Conservation (phyloP, 2,329 filamentous ascomycete species). For the Colletotrichum sp. region DNA sequence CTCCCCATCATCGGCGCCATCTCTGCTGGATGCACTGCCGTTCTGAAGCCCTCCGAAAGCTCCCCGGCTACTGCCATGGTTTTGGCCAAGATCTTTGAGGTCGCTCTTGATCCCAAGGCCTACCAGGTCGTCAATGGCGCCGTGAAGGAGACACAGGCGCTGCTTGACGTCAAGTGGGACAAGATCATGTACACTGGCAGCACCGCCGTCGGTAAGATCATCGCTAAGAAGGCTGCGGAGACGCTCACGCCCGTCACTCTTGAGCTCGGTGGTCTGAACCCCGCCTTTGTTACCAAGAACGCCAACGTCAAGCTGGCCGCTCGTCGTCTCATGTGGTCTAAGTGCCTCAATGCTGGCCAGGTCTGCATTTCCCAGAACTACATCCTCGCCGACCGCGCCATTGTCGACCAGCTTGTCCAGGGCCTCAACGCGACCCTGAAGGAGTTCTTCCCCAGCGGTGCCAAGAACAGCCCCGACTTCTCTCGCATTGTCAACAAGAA, state of each 20-base stretch:
- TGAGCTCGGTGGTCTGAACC: conserved; percentile 91
- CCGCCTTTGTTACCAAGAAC: conserved; percentile 86
- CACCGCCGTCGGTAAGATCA: conserved; percentile 78
- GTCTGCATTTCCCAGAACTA: conserved; percentile 95
- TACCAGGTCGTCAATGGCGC: conserved; percentile 83
- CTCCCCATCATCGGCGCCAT: conserved; percentile 88
- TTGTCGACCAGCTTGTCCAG: conserved; percentile 73
- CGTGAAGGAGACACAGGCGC: conserved; percentile 77
- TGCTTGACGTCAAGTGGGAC: conserved; percentile 91
- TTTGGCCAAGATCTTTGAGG: conserved; percentile 77
- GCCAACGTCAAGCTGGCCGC: conserved; percentile 83
- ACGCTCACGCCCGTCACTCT: conserved; percentile 86
- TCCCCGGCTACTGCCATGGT: conserved; percentile 78
- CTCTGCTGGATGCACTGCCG: conserved; percentile 84
- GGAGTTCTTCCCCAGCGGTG: conserved; percentile 84
- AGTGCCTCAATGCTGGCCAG: conserved; percentile 85
- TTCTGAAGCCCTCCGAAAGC: conserved; percentile 90
- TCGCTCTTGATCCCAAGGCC: conserved; percentile 75
- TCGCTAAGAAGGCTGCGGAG: conserved; percentile 87
- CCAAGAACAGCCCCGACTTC: conserved; percentile 78
- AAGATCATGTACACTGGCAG: conserved; percentile 98
- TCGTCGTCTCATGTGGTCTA: conserved; percentile 85
- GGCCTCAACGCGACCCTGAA: conserved; percentile 73
- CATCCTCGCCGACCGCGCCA: conserved; percentile 77
- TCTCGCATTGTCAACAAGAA: conserved; percentile 79